phyloP scores from a whole-genome alignment of 1,284 basidiomycete species.

The Leccinum insolens region DNA sequence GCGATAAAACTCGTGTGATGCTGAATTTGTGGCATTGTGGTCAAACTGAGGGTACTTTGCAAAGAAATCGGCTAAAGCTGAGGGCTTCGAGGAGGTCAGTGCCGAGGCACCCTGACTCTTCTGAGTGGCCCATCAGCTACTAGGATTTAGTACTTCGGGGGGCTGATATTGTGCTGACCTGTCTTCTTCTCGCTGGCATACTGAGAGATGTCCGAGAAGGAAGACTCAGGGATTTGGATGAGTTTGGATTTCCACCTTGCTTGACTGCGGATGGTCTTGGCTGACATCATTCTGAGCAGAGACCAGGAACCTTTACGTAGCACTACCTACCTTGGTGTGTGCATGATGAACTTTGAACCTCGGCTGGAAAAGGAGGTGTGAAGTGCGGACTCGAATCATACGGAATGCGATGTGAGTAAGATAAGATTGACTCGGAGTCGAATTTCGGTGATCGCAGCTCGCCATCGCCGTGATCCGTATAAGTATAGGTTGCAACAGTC shows the following conservation, averaged over 20 bases:
- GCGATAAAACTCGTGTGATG: too few species aligned
- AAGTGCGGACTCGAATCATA: background rate
- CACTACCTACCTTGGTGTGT: background rate
- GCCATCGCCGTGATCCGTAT: background rate
- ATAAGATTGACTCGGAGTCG: background rate
- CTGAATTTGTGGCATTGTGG: too few species aligned
- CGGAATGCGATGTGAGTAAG: background rate
- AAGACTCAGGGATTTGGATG: background rate
- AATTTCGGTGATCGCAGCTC: background rate
- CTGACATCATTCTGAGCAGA: constrained; percentile 4
- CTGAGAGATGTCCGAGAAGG: background rate
- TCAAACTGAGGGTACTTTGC: too few species aligned
- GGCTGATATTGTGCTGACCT: background rate
- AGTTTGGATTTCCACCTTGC: background rate
- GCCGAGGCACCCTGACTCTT: too few species aligned
- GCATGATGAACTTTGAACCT: background rate
- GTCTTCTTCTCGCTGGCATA: background rate
- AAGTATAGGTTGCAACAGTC: background rate
- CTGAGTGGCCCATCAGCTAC: background rate
- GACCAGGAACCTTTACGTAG: background rate
- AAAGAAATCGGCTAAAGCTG: too few species aligned
- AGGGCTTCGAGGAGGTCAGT: too few species aligned
- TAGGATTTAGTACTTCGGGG: background rate
- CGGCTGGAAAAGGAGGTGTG: background rate
- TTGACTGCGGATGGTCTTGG: background rate